These are phyloP conservation scores for Arthrobotrys pseudoclavata DNA, from an alignment of 2,329 filamentous ascomycete species.

Conservation along the genomic window DNA sequence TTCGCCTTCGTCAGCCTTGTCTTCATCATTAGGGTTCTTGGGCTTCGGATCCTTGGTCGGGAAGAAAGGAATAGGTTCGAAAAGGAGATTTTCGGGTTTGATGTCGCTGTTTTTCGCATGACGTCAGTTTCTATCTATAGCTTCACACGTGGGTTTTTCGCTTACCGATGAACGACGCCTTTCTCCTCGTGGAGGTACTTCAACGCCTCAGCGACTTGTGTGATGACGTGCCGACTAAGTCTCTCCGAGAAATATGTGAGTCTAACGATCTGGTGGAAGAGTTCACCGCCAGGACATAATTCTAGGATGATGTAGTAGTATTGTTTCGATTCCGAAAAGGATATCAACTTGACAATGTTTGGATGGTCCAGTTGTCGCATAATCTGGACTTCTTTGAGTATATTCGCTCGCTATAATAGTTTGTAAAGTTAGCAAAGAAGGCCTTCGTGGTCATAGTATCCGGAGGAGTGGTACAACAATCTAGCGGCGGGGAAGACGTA, in stretches of 20 bases:
- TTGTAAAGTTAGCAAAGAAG: constrained; percentile 56
- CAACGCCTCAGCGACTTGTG: constrained; percentile 92
- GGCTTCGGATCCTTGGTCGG: constrained; percentile 85
- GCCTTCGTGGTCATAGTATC: neutral
- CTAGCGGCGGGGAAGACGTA: constrained; percentile 20
- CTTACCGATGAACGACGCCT: constrained; percentile 96
- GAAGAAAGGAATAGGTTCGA: constrained; percentile 85
- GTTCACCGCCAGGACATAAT: constrained; percentile 91
- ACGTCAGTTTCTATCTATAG: constrained; percentile 65
- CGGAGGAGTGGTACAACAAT: constrained; percentile 46
- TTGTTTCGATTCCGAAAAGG: constrained; percentile 92
- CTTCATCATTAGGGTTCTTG: constrained; percentile 88
- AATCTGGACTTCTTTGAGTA: constrained; percentile 97
- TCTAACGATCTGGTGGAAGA: constrained; percentile 98
- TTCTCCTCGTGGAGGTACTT: constrained; percentile 94
- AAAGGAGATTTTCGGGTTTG: constrained; percentile 97
- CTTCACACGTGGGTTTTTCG: constrained; percentile 57
- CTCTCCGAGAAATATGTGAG: constrained; percentile 99
- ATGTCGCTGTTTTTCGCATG: constrained; percentile 79
- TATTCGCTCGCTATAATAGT: constrained; percentile 84
- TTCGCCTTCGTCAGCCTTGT: constrained; percentile 96
- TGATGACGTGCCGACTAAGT: constrained; percentile 91
- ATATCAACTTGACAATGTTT: constrained; percentile 92
- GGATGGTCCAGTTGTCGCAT: constrained; percentile 97
- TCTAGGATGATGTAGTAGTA: constrained; percentile 99